These are phyloP conservation scores for Crithidia brevicula DNA, from an alignment of 208 protist genomes.

Conservation along the genomic window DNA sequence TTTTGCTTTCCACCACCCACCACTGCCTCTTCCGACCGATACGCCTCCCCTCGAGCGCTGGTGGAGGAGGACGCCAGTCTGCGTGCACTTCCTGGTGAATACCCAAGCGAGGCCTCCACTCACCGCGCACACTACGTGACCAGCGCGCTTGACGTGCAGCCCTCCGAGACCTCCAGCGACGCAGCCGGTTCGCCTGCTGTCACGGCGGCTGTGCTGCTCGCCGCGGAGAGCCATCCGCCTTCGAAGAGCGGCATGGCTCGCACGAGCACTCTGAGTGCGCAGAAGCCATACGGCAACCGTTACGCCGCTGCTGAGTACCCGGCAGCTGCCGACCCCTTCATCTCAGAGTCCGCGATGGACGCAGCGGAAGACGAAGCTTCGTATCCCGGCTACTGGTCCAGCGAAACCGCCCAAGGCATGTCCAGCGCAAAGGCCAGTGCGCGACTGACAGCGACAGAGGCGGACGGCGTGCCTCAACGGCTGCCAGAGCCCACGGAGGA, in stretches of 20 bases:
- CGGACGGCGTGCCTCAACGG: neutral
- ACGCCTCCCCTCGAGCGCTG: neutral
- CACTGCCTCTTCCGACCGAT: neutral
- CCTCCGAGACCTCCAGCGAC: no score
- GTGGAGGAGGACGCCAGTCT: neutral
- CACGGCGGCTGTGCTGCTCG: neutral
- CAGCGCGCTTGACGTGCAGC: neutral
- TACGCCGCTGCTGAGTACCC: no score
- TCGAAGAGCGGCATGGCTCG: neutral
- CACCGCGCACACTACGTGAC: no score
- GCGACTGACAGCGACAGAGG: neutral
- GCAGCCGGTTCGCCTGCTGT: neutral
- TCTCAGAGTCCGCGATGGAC: neutral
- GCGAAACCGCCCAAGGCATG: neutral
- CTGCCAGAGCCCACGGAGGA: neutral
- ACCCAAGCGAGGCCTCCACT: neutral
- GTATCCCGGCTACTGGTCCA: neutral
- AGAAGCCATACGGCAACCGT: no score
- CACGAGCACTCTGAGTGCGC: no score
- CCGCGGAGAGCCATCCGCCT: neutral
- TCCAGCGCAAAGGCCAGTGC: neutral
- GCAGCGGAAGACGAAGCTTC: neutral
- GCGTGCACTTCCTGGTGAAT: neutral
- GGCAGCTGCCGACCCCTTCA: conserved; percentile 6
- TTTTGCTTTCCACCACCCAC: neutral